Base-by-base conservation (phyloP, 805 yeast species). In the Peterozyma toletana region DNA sequence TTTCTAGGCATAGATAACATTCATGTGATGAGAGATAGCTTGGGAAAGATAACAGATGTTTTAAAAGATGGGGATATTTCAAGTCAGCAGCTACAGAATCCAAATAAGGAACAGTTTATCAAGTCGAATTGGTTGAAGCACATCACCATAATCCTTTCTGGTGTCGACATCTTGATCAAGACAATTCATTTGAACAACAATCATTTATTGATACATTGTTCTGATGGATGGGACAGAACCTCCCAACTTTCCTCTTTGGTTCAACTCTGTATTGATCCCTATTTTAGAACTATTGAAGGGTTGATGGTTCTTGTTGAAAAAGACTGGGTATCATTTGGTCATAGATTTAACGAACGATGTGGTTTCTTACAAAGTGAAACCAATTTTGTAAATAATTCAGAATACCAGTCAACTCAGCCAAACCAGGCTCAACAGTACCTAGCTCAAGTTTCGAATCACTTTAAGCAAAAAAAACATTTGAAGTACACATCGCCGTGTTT, bases 141-240 rank as follows among this genome's bases (percentile, higher is more conserved):
- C 48, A 65, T 87, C 2, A 69, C 80, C 10, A 70, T 83, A 16
- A 70, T 91, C 33, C 60, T 93, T 40, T 80, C 80, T 39, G 82
- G 95, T 0, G 83, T 89, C 0, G 90, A 86, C 44, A 72, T 85
- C 33, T 75, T 93, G 39, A 78, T 84, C 21, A 83, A 87, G 55
- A 84, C 91, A n/a, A 73, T 93, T 17, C 86, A 86, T 43, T 77
- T 83, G 53, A 87, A 88, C 60, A 78, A 81, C 49, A 84, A 93
- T 15, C 95, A 91, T 59, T 73, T 91, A 3, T 58, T 93, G 9
- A 75, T 93, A 6, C 99, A 93, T 65, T 93, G 99, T 59, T 88
- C 97, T 1, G 99, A 93, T 66, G 99, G 99, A 1, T 93, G 99
- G 99, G 99, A 93, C 58, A 70, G 99, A 46, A 93, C 99, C 0